Evolutionary conservation across 495 filamentous ascomycete genomes (phyloP).

Genomic region (Tuber umbilicatum): DNA sequence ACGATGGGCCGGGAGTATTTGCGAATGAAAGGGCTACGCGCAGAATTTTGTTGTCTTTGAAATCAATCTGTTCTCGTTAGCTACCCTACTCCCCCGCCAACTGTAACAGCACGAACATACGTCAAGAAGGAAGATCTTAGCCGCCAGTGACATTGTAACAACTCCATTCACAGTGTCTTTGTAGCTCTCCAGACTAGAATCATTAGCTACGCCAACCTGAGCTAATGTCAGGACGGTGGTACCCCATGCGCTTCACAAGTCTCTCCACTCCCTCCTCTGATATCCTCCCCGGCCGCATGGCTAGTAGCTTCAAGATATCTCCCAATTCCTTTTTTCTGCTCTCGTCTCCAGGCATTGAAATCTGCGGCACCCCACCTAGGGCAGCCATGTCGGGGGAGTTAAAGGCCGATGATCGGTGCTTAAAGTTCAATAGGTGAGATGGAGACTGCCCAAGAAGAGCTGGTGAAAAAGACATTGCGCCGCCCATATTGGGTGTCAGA

Average conservation of each 20-base stretch:
- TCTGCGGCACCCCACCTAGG: constrained; percentile 14
- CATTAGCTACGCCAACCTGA: background rate
- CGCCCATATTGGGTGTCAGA: constrained; percentile 31
- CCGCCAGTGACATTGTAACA: constrained; percentile 41
- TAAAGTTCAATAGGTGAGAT: constrained; percentile 26
- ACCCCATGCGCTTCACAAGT: constrained; percentile 60
- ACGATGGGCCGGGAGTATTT: constrained; percentile 32
- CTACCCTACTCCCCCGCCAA: constrained; percentile 17
- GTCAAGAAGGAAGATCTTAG: constrained; percentile 38
- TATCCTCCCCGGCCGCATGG: constrained; percentile 48
- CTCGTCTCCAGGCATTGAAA: constrained; percentile 29
- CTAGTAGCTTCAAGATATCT: constrained; percentile 37
- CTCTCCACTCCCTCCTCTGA: constrained; percentile 76
- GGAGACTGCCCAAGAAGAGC: constrained; percentile 38
- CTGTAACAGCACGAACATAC: background rate
- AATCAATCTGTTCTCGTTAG: constrained; percentile 39
- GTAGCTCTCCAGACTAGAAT: constrained; percentile 59
- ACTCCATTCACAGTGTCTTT: constrained; percentile 49
- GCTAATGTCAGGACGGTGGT: background rate
- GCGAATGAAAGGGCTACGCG: constrained; percentile 40
- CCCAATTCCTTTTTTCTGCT: constrained; percentile 39
- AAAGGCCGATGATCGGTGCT: constrained; percentile 35
- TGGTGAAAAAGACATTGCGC: constrained; percentile 34
- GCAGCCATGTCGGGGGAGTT: constrained; percentile 29
- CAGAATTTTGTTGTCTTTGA: constrained; percentile 35